Percentiles rank a stretch among this genome's conserved stretches.
Conservation (phyloP, 164 flowering plant species). For the Brasenia schreberi region DNA sequence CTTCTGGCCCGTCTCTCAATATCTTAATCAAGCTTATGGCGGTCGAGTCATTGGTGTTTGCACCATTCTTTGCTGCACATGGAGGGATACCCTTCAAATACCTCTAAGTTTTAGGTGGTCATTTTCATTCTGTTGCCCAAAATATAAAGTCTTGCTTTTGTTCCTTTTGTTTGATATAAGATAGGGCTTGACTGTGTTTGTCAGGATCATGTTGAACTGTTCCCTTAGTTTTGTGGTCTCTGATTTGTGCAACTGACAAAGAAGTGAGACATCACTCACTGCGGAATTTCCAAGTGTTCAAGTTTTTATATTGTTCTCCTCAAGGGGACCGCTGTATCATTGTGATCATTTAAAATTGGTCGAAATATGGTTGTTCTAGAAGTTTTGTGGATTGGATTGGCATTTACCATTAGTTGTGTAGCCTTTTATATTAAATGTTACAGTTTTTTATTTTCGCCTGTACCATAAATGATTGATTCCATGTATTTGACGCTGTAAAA, state of each 20-base stretch:
- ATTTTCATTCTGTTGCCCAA: background rate
- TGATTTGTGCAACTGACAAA: background rate
- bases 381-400: background rate
- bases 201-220: background rate
- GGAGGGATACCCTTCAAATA: constrained; percentile 16
- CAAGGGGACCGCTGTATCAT: background rate
- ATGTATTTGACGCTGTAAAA: no score
- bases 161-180: background rate
- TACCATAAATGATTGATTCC: no score
- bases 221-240: background rate
- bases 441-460: background rate
- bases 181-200: background rate
- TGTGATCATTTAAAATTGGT: no score
- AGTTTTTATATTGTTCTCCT: background rate
- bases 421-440: background rate
- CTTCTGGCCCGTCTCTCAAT: constrained; percentile 27
- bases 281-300: background rate
- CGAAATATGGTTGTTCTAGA: background rate
- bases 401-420: background rate
- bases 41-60: constrained; percentile 22
- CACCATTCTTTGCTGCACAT: constrained; percentile 21
- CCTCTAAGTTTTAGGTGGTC: constrained; percentile 1
- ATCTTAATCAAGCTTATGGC: constrained; percentile 24
- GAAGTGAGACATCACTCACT: background rate
- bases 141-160: background rate